Base-by-base conservation (phyloP, 495 filamentous ascomycete genomes). In the Endocarpon pusillum region DNA sequence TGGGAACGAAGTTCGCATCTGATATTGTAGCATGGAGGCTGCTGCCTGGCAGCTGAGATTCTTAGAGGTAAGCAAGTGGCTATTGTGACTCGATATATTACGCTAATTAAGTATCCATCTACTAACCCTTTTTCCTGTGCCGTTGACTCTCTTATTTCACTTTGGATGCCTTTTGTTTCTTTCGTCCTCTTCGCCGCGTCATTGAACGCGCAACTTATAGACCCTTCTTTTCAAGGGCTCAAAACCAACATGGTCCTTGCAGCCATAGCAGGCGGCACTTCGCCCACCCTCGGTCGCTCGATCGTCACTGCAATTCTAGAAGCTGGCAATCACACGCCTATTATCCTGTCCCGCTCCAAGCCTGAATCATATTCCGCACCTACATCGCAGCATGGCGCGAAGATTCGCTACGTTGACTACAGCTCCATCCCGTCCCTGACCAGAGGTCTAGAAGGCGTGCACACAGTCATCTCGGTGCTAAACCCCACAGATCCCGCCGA, bases 401-500 rank as follows among this genome's bases (percentile, higher is more conserved):
- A 40, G n/a, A 42, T 36, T 17, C 41, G 44, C 26, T 49, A 49
- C 32, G 42, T 53, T 10, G 38, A 54, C 22, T 54, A 53, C 41
- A 36, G 32, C 6, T 49, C 44, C 11, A 4, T 42, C 4, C 16
- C 29, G 14, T 41, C 37, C 12, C 46, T 54, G 15, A 35, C 41
- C 7, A 7, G 22, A 7, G 42, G 48, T 6, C 39, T 56, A 3
- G 10, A 21, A 1, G 45, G 41, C 18, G 36, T 52, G 1, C 30
- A 51, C 29, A 50, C 41, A 5, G 41, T 56, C 4, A 37, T 50
- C 25, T 46, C 39, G 19, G 38, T 43, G 17, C 36, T 57, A 4
- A 38, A 42, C 17, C 31, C 48, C 19, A 42, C 49, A n/a, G 36
- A 38, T 9, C 35, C 46, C 2, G n/a, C n/a, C n/a, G 42, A 46